A percentile compares a stretch with the other conserved stretches of the same genome.
Conservation (phyloP, 148 eudicot species). For the Rhododendron kiyosumense region DNA sequence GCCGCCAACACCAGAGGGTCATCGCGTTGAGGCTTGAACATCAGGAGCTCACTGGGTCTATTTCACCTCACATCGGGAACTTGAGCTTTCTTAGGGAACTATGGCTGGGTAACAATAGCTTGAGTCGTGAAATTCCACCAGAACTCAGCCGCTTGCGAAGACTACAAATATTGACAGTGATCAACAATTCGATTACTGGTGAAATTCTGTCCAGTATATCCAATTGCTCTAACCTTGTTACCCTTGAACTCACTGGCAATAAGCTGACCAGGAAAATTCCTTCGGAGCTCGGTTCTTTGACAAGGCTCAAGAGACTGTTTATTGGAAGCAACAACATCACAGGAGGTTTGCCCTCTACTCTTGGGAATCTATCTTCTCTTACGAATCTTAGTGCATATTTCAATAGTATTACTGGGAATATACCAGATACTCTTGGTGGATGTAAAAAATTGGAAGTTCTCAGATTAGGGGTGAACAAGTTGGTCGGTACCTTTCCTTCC, state of each 20-base stretch:
- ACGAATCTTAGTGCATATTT: too few species aligned
- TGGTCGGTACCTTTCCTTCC: not conserved
- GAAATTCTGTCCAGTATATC: not conserved
- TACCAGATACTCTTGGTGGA: not conserved
- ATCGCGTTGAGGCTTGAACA: not conserved
- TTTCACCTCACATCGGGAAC: not conserved
- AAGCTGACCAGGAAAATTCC: not conserved
- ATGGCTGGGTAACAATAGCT: not conserved
- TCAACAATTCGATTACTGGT: not conserved
- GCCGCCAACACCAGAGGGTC: not conserved
- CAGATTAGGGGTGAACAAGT: not conserved
- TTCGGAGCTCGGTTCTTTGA: not conserved
- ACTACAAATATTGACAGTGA: not conserved
- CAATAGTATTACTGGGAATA: not conserved
- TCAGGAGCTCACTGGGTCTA: not conserved
- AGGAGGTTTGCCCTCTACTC: not conserved
- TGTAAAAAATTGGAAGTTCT: not conserved
- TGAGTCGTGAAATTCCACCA: not conserved
- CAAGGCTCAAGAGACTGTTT: fast-evolving
- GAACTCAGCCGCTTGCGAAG: not conserved
- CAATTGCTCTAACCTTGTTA: not conserved
- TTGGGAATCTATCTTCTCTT: not conserved
- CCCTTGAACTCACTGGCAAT: not conserved
- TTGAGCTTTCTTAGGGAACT: not conserved
- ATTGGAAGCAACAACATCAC: not conserved